A percentile compares a stretch with the other conserved stretches of the same genome.
Evolutionary conservation across 2,329 filamentous ascomycete species (phyloP).

Genomic region (Hirsutella thompsonii): DNA sequence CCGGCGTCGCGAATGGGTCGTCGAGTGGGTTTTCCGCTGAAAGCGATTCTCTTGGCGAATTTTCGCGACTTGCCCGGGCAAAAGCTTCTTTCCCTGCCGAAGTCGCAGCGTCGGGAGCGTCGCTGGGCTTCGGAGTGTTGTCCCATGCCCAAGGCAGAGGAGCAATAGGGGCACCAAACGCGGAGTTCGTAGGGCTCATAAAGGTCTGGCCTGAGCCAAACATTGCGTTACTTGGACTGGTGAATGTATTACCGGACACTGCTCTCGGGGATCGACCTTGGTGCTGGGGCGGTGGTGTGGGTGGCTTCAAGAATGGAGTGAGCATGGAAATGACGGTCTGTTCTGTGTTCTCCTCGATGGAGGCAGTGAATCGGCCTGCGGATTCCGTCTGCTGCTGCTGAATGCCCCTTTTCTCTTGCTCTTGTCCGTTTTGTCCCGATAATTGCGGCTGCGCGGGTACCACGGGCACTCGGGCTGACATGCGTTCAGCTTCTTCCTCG

Average conservation of each 20-base stretch:
- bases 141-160: constrained; percentile 40
- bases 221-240: constrained; percentile 34
- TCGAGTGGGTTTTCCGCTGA: constrained; percentile 10
- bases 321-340: constrained; percentile 32
- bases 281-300: constrained; percentile 25
- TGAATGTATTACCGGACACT: constrained; percentile 43
- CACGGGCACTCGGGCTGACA: not conserved
- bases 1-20: constrained; percentile 18
- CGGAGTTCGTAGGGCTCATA: constrained; percentile 15
- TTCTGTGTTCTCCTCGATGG: constrained; percentile 18
- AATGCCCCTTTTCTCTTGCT: not conserved
- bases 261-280: constrained; percentile 21
- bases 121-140: constrained; percentile 20
- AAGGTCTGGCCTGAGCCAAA: constrained; percentile 27
- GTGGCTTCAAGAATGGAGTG: constrained; percentile 33
- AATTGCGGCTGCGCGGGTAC: not conserved
- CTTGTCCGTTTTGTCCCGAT: not conserved
- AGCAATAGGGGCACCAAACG: constrained; percentile 18
- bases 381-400: not conserved
- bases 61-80: constrained; percentile 11
- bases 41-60: constrained; percentile 9
- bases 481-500: not conserved
- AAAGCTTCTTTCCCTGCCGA: constrained; percentile 14
- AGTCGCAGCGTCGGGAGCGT: constrained; percentile 7
- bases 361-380: not conserved